Evolutionary conservation across 306 rosid genomes (phyloP), one percentile per base, ranked within the genome.

Genomic region (Vigna radiata): DNA sequence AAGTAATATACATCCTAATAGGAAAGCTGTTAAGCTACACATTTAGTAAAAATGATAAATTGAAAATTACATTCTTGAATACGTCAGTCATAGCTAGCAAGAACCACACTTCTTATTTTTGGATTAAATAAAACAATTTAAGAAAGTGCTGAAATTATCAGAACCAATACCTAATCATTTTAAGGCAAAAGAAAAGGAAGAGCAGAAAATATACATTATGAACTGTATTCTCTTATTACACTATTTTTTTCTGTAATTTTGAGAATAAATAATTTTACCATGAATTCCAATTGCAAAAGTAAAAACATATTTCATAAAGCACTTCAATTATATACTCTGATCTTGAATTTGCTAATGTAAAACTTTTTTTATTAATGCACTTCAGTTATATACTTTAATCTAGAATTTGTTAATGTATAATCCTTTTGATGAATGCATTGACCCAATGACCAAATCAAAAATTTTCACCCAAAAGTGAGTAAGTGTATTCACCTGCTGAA

Each of bases 401-500:
- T 52, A 17, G 56, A 70, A 63, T 55, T 12, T 55, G 25, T 18
- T 14, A 37, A 23, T 21, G 17, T n/a, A 31, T 8, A 47, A 14
- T 77, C 47, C 75, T 65, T 53, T 44, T 25, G n/a, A 70, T 23
- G 21, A 55, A 55, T 43, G 54, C 33, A 80, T 18, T 65, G 70
- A 11, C 14, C 72, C 44, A 46, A 77, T 41, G 47, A 70, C 36
- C 27, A 62, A 54, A 23, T 23, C 76, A 14, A 63, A 47, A 14
- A 46, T 53, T 62, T 55, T 55, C 37, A 67, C 23, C 62, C 19
- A 39, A 72, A 4, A 70, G 73, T 65, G 55, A 21, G 25, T 48
- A 64, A 37, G 44, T 41, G 80, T 64, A 72, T 80, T 89, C 87
- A 95, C 98, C 98, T 92, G 98, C 98, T 90, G 86, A 95, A 92